Base-by-base conservation (phyloP, 2,329 filamentous ascomycete genomes). In the Colletotrichum orbiculare region DNA sequence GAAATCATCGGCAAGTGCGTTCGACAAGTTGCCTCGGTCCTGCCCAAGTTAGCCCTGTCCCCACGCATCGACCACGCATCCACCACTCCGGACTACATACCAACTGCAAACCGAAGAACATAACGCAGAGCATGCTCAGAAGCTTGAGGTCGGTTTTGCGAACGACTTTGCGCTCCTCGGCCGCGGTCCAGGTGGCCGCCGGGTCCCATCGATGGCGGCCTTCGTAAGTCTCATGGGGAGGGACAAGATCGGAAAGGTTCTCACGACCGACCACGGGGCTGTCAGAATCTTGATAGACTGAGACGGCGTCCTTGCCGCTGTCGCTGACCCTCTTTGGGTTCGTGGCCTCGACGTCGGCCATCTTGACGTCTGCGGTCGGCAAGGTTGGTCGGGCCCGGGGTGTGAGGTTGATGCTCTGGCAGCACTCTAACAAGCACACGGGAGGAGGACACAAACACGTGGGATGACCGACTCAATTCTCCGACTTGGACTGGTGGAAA, bases 21-120 rank as follows among this genome's bases (percentile, higher is more conserved):
- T 88, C 59, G 80, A 81, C 71, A 91, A 77, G 70, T 91, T 91
- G 55, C 87, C 87, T 52, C 89, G 80, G 72, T 90, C 88, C 25
- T 25, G 25, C 25, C 25, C 25, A 25, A 25, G 25, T 25, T 25
- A 25, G 25, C 25, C 25, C 25, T 25, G 25, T 25, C 4, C 25
- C 25, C 25, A 25, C 25, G 25, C 25, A 25, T 25, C 25, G 25
- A 25, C 25, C 25, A 25, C 4, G 25, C 25, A 25, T 25, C 25
- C 4, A 25, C 25, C 25, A 25, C 25, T 25, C 25, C 25, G 25
- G 25, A 25, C 25, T 25, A 25, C 25, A 25, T 25, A 25, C 25
- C 8, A 90, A 77, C 71, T 90, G 87, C 5, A 90, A 78, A 0
- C 85, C 86, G 61, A 90, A 89, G 75, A 90, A 90, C 76, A 43